Conservation (phyloP, 345 rosid genomes). For the Barbarea vulgaris region DNA sequence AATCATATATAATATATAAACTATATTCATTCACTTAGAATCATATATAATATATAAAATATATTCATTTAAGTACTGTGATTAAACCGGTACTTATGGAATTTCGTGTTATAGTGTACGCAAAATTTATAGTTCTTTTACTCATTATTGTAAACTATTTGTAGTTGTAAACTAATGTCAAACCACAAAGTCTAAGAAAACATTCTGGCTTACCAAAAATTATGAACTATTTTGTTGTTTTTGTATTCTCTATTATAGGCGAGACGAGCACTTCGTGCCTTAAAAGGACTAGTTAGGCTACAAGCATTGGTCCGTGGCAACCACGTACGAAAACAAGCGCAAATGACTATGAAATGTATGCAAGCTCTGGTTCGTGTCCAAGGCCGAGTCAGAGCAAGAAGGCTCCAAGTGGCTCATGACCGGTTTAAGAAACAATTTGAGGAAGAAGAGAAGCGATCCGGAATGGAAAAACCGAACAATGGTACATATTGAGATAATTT, state of each 20-base stretch:
- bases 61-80: neutral
- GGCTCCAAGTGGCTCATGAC: constrained; percentile 65
- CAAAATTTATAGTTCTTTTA: neutral
- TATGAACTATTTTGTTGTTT: neutral
- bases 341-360: constrained; percentile 98
- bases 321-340: constrained; percentile 93
- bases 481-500: constrained; percentile 14
- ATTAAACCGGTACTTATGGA: neutral
- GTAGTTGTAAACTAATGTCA: neutral
- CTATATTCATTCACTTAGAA: neutral
- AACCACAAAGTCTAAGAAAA: neutral
- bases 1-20: neutral
- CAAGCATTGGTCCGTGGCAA: constrained; percentile 96
- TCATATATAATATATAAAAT: neutral
- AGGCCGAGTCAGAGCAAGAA: constrained; percentile 81
- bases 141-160: neutral
- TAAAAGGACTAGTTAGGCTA: constrained; percentile 89
- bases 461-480: constrained; percentile 26
- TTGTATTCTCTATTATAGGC: constrained; percentile 48
- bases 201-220: neutral
- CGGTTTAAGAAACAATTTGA: constrained; percentile 44
- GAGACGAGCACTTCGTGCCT: constrained; percentile 85
- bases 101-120: neutral
- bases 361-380: constrained; percentile 95
- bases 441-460: constrained; percentile 43